Conservation (phyloP, 1,284 basidiomycete genomes). For the Ceratorhiza oryzae-sativae region DNA sequence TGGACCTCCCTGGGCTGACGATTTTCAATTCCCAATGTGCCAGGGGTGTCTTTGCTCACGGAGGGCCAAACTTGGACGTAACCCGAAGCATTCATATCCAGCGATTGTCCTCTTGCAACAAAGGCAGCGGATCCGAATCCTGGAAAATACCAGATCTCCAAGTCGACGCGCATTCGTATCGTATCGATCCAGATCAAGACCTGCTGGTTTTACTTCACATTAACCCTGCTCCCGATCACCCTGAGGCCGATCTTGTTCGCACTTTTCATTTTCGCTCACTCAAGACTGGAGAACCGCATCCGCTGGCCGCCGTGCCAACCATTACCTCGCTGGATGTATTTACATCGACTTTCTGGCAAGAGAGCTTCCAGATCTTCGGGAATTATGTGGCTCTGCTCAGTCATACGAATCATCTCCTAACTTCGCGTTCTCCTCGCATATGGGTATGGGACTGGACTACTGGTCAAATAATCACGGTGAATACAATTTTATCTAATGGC, state of each 20-base stretch:
- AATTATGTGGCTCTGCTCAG: neutral
- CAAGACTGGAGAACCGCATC: constrained; percentile 5
- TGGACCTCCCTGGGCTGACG: neutral
- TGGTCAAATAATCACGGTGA: constrained; percentile 8
- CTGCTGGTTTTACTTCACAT: constrained; percentile 25
- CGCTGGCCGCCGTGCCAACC: constrained; percentile 7
- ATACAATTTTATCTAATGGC: neutral
- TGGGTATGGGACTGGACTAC: constrained; percentile 35
- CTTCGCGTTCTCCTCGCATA: neutral
- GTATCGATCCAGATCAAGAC: constrained; percentile 26
- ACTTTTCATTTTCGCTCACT: constrained; percentile 28
- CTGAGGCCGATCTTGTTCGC: constrained; percentile 5
- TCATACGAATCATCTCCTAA: neutral
- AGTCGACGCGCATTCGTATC: neutral
- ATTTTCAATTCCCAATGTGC: constrained; percentile 15
- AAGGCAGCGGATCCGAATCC: neutral
- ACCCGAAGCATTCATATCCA: neutral
- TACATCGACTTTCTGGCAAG: neutral
- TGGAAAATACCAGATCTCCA: neutral
- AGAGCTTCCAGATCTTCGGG: constrained; percentile 25
- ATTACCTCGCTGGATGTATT: neutral
- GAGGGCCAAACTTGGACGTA: neutral
- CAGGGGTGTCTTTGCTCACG: constrained; percentile 15
- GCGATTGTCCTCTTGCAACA: constrained; percentile 14
- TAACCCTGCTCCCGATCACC: neutral